A percentile compares a stretch with the other conserved stretches of the same genome.
phyloP scores from a whole-genome alignment of 2,329 filamentous ascomycete genomes.

The Nigrospora oryzae region DNA sequence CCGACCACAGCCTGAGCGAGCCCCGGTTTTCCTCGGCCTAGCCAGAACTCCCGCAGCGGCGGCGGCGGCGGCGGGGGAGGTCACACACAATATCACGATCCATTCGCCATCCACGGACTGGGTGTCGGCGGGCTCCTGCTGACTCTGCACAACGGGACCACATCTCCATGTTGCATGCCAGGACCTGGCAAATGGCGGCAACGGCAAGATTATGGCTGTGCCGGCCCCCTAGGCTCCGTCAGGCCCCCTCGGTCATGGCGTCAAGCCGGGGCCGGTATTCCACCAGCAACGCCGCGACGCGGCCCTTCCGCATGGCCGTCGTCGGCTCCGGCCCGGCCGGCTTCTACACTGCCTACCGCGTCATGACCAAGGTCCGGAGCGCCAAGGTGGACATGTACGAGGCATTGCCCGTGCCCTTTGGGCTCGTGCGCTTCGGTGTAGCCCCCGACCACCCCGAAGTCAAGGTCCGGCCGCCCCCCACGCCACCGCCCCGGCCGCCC shows the following conservation, averaged over 20 bases:
- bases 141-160: too few species aligned
- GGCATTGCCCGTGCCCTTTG: constrained; percentile 83
- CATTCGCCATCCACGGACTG: too few species aligned
- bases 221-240: not conserved
- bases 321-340: constrained; percentile 92
- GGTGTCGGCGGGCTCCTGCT: too few species aligned
- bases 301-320: constrained; percentile 71
- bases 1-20: not conserved
- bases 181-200: constrained; percentile 9
- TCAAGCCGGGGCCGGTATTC: constrained; percentile 12
- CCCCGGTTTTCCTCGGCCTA: not conserved
- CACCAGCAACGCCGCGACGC: constrained; percentile 20
- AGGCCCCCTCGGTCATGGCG: too few species aligned
- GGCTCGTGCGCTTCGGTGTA: constrained; percentile 86
- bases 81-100: too few species aligned
- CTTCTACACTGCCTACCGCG: constrained; percentile 85
- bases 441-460: constrained; percentile 98
- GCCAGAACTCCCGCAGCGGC: too few species aligned
- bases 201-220: constrained; percentile 18
- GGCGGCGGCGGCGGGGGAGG: too few species aligned
- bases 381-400: constrained; percentile 93
- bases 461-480: constrained; percentile 52
- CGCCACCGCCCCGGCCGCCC: not conserved
- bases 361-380: constrained; percentile 67
- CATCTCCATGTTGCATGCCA: too few species aligned